Conservation (phyloP, 2,329 filamentous ascomycete genomes). For the Lanzia echinophila region DNA sequence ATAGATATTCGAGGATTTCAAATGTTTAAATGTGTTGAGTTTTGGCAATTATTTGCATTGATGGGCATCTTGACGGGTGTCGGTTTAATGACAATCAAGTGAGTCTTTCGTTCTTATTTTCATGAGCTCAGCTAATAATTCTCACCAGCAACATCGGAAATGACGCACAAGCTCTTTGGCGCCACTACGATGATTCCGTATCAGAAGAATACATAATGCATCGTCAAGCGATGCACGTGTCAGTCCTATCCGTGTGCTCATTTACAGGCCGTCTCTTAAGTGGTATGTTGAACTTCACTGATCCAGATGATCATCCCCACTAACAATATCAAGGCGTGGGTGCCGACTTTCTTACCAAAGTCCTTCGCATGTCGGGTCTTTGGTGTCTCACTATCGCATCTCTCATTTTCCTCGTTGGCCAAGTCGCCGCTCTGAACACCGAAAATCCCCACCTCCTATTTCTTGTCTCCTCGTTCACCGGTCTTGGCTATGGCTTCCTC, state of each 20-base stretch:
- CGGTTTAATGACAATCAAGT: slow-evolving; percentile 99
- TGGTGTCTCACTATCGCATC: slow-evolving; percentile 85
- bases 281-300: not conserved
- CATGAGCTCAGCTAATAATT: not conserved
- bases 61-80: slow-evolving; percentile 90
- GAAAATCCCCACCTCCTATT: slow-evolving; percentile 70
- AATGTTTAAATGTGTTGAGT: slow-evolving; percentile 66
- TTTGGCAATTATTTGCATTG: slow-evolving; percentile 84
- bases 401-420: slow-evolving; percentile 70
- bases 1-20: slow-evolving; percentile 84
- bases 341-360: slow-evolving; percentile 83
- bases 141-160: slow-evolving; percentile 81
- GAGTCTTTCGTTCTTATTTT: slow-evolving; percentile 35
- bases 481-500: slow-evolving; percentile 84
- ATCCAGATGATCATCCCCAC: slow-evolving; percentile 14
- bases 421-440: slow-evolving; percentile 68
- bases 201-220: slow-evolving; percentile 69
- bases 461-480: slow-evolving; percentile 75
- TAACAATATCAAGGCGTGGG: slow-evolving; percentile 55
- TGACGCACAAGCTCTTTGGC: slow-evolving; percentile 80
- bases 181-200: slow-evolving; percentile 69
- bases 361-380: slow-evolving; percentile 70
- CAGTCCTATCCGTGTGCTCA: slow-evolving; percentile 82
- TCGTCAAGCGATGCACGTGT: slow-evolving; percentile 86
- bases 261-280: slow-evolving; percentile 71